Evolutionary conservation across 2,329 filamentous ascomycete species (phyloP).

Genomic region (Colletotrichum lindemuthianum): DNA sequence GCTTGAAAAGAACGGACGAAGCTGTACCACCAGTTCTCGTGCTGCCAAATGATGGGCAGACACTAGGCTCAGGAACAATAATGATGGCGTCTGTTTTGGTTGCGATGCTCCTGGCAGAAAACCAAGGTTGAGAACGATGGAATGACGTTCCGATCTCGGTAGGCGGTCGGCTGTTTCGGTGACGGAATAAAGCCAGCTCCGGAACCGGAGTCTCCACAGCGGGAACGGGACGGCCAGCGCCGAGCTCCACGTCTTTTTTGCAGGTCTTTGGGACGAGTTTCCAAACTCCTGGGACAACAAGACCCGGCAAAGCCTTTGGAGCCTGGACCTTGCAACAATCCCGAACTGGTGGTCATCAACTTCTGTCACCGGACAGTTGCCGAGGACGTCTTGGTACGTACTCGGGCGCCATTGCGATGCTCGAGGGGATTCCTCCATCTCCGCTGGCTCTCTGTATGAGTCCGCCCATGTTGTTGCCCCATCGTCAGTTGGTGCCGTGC

Average conservation of each 20-base stretch:
- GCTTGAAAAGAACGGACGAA: slow-evolving; percentile 27
- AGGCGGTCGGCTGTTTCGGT: slow-evolving; percentile 19
- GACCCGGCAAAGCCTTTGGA: slow-evolving; percentile 28
- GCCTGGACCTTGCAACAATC: slow-evolving; percentile 35
- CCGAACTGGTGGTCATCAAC: slow-evolving; percentile 21
- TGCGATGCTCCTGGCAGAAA: slow-evolving; percentile 39
- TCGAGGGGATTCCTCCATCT: not conserved
- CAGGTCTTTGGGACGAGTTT: slow-evolving; percentile 29
- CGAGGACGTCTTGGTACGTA: slow-evolving; percentile 9
- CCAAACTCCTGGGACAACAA: slow-evolving; percentile 19
- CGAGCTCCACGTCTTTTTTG: slow-evolving; percentile 29
- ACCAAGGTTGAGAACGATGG: slow-evolving; percentile 28
- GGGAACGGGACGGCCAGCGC: slow-evolving; percentile 35
- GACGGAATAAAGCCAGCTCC: slow-evolving; percentile 5
- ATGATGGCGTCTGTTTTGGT: slow-evolving; percentile 32
- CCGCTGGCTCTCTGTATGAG: not conserved
- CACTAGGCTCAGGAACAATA: slow-evolving; percentile 10
- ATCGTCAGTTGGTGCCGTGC: not conserved
- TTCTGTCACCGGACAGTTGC: slow-evolving; percentile 14
- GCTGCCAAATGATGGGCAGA: slow-evolving; percentile 13
- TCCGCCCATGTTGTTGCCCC: not conserved
- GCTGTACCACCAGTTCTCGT: slow-evolving; percentile 15
- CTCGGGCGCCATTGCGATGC: not conserved
- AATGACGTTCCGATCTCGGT: slow-evolving; percentile 27
- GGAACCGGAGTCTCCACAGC: slow-evolving; percentile 13